A percentile compares a stretch with the other conserved stretches of the same genome.
Evolutionary conservation across 1,139 yeast species (phyloP).

Genomic region (Yamadazyma atmosphaerica): DNA sequence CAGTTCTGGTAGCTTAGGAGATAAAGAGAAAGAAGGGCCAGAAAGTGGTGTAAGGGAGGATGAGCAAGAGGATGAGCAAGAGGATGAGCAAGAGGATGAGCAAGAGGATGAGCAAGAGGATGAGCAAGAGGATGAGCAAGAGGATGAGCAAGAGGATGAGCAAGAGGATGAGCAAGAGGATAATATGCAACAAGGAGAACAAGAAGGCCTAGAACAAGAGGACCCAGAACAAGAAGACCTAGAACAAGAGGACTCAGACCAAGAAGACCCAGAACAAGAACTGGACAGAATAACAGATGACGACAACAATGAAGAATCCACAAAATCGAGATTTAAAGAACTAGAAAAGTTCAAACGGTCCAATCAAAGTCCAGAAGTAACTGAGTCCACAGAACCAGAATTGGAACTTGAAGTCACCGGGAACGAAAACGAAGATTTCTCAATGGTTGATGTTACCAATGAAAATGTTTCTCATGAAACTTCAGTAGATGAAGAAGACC

Average conservation of each 20-base stretch:
- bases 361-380: no score
- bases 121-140: constrained; percentile 4
- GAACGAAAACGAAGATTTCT: constrained; percentile 1
- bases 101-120: constrained; percentile 4
- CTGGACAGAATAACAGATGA: constrained; percentile 6
- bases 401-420: neutral
- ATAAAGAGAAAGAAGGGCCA: neutral
- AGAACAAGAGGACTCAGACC: constrained; percentile 5
- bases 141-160: constrained; percentile 5
- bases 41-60: neutral
- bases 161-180: constrained; percentile 3
- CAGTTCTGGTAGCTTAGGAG: no score
- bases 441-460: neutral
- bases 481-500: neutral
- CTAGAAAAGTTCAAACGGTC: neutral
- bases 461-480: neutral
- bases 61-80: constrained; percentile 4
- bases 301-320: constrained; percentile 3
- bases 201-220: neutral
- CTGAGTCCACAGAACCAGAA: constrained; percentile 3
- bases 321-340: neutral
- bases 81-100: constrained; percentile 5
- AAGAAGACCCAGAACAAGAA: constrained; percentile 9
- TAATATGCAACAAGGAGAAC: constrained; percentile 3
- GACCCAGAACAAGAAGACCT: constrained; percentile 5